phyloP scores from a whole-genome alignment of 495 filamentous ascomycete species.

The Aspergillus cavernicola region DNA sequence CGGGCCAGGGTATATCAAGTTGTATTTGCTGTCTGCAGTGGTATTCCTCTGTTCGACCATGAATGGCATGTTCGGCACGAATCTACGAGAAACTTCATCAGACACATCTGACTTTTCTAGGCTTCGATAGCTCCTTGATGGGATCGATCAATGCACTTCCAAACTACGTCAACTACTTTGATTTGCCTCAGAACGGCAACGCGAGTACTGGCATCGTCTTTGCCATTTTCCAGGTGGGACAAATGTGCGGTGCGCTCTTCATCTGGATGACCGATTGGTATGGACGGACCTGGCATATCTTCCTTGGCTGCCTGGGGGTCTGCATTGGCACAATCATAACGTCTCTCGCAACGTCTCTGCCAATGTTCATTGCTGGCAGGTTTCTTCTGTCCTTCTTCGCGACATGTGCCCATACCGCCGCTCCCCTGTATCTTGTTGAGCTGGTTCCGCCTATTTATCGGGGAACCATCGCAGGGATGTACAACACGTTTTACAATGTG shows the following conservation, averaged over 20 bases:
- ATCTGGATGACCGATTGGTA: conserved; percentile 16
- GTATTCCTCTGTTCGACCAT: conserved; percentile 17
- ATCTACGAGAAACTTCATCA: background rate
- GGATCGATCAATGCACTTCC: conserved; percentile 13
- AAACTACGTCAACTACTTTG: conserved; percentile 10
- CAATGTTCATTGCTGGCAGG: conserved; percentile 65
- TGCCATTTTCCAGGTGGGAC: conserved; percentile 16
- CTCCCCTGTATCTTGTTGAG: conserved; percentile 68
- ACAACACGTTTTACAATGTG: conserved; percentile 61
- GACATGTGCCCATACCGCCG: conserved; percentile 60
- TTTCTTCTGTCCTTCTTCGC: conserved; percentile 74
- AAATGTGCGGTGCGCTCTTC: conserved; percentile 14
- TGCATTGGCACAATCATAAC: conserved; percentile 13
- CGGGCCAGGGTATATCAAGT: conserved; percentile 10
- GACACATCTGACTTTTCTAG: background rate
- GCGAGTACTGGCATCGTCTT: conserved; percentile 14
- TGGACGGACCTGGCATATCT: conserved; percentile 11
- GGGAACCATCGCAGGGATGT: conserved; percentile 58
- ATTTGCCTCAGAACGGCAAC: conserved; percentile 7
- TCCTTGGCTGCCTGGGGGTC: conserved; percentile 13
- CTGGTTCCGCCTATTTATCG: conserved; percentile 67
- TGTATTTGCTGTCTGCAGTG: conserved; percentile 9
- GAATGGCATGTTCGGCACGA: conserved; percentile 6
- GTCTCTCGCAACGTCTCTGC: conserved; percentile 15
- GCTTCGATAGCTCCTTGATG: conserved; percentile 13